A percentile compares a stretch with the other conserved stretches of the same genome.
Evolutionary conservation across 164 flowering plant genomes (phyloP).

Genomic region (Stephania cephalantha): DNA sequence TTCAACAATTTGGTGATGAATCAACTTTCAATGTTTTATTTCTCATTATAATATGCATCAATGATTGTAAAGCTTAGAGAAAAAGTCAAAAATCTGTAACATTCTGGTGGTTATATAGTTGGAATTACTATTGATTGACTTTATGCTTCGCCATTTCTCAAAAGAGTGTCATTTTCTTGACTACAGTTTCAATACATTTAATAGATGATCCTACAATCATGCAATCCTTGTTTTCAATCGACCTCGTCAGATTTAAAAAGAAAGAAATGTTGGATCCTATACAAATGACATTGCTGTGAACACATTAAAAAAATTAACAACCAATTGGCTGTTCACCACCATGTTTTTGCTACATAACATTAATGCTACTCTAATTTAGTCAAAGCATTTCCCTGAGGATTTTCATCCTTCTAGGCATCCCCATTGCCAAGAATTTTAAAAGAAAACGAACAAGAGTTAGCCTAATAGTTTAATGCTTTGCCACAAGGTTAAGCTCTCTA

Average conservation of each 20-base stretch:
- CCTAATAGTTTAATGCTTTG: too few species aligned
- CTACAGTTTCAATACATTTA: background rate
- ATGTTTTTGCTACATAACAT: background rate
- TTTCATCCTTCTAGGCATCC: too few species aligned
- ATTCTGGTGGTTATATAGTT: constrained; percentile 8
- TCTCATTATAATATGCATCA: constrained; percentile 1
- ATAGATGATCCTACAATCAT: background rate
- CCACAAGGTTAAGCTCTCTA: too few species aligned
- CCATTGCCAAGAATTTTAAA: too few species aligned
- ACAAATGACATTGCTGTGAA: background rate
- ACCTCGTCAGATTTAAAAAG: background rate
- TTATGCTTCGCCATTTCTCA: background rate
- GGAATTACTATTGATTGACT: constrained; percentile 4
- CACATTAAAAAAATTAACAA: background rate
- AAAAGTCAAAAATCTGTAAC: constrained; percentile 9
- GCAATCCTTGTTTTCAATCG: background rate
- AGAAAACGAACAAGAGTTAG: too few species aligned
- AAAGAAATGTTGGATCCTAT: background rate
- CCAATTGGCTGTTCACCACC: background rate
- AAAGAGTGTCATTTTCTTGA: background rate
- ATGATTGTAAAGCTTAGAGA: constrained; percentile 9
- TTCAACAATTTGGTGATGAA: constrained; percentile 1
- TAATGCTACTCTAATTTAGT: background rate
- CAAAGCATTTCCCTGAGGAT: background rate
- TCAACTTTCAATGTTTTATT: background rate